Conservation (phyloP, 2,329 filamentous ascomycete species). For the Botrytis fragariae region DNA sequence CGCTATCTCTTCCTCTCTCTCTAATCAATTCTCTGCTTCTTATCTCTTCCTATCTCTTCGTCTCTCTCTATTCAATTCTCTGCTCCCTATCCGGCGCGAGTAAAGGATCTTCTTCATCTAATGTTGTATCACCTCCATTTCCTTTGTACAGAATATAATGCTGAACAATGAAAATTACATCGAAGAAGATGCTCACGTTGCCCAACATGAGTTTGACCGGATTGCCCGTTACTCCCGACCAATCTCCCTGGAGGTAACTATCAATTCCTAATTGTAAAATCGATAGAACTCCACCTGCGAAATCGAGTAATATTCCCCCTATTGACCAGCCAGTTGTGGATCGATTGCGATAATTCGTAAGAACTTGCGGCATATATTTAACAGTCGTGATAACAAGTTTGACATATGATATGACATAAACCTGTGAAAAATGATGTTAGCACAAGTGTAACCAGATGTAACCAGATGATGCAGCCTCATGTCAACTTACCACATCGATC, state of each 20-base stretch:
- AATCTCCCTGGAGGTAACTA: constrained; percentile 78
- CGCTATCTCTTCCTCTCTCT: background rate
- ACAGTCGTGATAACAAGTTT: constrained; percentile 85
- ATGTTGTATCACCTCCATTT: constrained; percentile 21
- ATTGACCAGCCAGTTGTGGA: constrained; percentile 91
- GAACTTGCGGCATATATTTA: constrained; percentile 88
- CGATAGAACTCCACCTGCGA: constrained; percentile 77
- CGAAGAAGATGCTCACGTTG: constrained; percentile 83
- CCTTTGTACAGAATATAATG: constrained; percentile 78
- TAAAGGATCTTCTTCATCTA: constrained; percentile 27
- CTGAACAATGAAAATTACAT: constrained; percentile 81
- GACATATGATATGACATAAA: constrained; percentile 75
- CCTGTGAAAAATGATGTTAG: constrained; percentile 25
- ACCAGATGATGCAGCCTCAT: background rate
- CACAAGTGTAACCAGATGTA: background rate
- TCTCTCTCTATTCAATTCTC: constrained; percentile 24
- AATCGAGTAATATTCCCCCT: constrained; percentile 76
- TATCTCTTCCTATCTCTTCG: constrained; percentile 19
- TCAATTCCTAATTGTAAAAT: constrained; percentile 81
- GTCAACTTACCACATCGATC: constrained; percentile 52
- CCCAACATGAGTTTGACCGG: constrained; percentile 85
- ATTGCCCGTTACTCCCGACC: constrained; percentile 88
- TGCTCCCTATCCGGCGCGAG: constrained; percentile 23
- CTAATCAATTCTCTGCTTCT: constrained; percentile 24
- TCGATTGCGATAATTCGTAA: constrained; percentile 78